These are phyloP conservation scores for Melanomma pulvis-pyrius DNA, from an alignment of 495 filamentous ascomycete species.

Conservation along the genomic window DNA sequence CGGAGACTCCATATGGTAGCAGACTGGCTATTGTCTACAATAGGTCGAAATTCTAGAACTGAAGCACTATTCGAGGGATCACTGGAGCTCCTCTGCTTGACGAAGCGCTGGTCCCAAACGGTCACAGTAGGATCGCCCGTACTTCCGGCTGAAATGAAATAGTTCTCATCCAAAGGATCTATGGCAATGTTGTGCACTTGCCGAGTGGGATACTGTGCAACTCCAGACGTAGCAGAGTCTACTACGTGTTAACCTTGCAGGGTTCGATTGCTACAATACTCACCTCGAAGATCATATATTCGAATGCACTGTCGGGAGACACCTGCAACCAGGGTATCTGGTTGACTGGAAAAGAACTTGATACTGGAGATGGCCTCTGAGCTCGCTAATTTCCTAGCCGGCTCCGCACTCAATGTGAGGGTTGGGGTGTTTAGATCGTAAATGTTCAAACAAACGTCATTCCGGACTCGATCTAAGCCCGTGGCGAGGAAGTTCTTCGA, in stretches of 20 bases:
- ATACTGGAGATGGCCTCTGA: slow-evolving; percentile 88
- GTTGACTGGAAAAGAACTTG: slow-evolving; percentile 85
- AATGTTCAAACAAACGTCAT: slow-evolving; percentile 89
- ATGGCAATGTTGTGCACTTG: slow-evolving; percentile 91
- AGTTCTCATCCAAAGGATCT: slow-evolving; percentile 87
- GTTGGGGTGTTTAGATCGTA: slow-evolving; percentile 78
- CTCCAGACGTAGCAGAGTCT: slow-evolving; percentile 39
- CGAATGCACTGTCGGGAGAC: slow-evolving; percentile 83
- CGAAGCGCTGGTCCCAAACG: slow-evolving; percentile 85
- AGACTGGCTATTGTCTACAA: slow-evolving; percentile 57
- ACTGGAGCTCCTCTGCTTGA: slow-evolving; percentile 48
- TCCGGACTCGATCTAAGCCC: slow-evolving; percentile 86
- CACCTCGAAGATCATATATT: slow-evolving; percentile 90
- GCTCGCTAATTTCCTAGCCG: slow-evolving; percentile 71
- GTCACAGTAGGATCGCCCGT: slow-evolving; percentile 69
- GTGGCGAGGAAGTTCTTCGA: slow-evolving; percentile 77
- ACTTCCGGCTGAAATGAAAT: slow-evolving; percentile 85
- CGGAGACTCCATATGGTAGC: slow-evolving; percentile 74
- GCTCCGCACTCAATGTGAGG: slow-evolving; percentile 57
- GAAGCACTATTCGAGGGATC: slow-evolving; percentile 50
- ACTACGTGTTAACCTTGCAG: slow-evolving; percentile 5
- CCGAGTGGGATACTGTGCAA: slow-evolving; percentile 69
- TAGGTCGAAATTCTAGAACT: slow-evolving; percentile 69
- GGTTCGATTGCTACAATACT: slow-evolving; percentile 9
- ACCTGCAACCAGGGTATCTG: slow-evolving; percentile 78